Conservation (phyloP, 1,284 basidiomycete genomes). For the Caloboletus firmus region DNA sequence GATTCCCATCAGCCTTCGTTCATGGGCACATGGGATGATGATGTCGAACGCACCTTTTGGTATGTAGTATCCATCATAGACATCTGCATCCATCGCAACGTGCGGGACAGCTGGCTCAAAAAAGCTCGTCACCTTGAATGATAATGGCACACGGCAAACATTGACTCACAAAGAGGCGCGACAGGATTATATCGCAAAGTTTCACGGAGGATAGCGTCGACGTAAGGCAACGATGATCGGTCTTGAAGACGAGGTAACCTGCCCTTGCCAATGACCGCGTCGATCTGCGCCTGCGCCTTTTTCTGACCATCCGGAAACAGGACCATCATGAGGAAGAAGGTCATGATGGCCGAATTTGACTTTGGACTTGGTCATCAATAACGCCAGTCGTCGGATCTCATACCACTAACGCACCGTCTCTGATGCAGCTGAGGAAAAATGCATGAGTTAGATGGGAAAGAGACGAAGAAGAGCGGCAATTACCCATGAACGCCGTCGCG, state of each 20-base stretch:
- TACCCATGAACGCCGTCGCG: slow-evolving; percentile 21
- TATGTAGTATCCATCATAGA: slow-evolving; percentile 17
- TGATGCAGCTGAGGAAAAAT: slow-evolving; percentile 9
- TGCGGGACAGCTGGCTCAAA: slow-evolving; percentile 12
- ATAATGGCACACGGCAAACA: neutral
- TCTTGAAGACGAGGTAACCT: slow-evolving; percentile 17
- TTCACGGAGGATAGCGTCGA: slow-evolving; percentile 18
- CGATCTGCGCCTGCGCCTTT: slow-evolving; percentile 21
- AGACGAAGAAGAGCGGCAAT: neutral
- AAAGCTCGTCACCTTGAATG: neutral
- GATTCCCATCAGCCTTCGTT: neutral
- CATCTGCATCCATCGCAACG: slow-evolving; percentile 11
- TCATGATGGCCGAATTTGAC: slow-evolving; percentile 16
- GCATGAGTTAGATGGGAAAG: neutral
- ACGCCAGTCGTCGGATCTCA: neutral
- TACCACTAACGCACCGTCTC: slow-evolving; percentile 18
- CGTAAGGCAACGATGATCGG: slow-evolving; percentile 11
- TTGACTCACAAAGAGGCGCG: slow-evolving; percentile 12
- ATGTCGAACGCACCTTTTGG: slow-evolving; percentile 17
- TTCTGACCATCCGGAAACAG: slow-evolving; percentile 11
- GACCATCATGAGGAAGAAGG: slow-evolving; percentile 20
- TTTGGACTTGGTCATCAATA: neutral
- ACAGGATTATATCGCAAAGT: slow-evolving; percentile 13
- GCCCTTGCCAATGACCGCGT: slow-evolving; percentile 8
- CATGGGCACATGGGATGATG: neutral